Evolutionary conservation across 345 rosid species (phyloP).

Genomic region (Murraya koenigii): DNA sequence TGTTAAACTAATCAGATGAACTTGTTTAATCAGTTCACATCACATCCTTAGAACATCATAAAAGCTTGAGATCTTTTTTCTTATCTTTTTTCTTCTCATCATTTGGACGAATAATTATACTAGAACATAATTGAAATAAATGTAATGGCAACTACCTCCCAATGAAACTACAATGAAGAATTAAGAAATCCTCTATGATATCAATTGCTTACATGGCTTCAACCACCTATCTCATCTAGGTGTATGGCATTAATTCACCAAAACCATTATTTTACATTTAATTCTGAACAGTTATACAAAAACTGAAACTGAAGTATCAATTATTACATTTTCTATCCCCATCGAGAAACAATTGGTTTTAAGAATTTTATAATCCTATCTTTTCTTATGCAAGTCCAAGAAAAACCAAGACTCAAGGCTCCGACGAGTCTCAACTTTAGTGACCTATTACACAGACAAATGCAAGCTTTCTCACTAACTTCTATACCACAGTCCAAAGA

Average conservation of each 20-base stretch:
- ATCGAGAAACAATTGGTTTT: not conserved
- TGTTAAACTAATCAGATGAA: not conserved
- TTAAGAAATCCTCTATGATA: not conserved
- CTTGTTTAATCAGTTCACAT: not conserved
- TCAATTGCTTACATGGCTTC: not conserved
- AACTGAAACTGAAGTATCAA: not conserved
- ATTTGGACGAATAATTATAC: not conserved
- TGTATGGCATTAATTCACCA: not conserved
- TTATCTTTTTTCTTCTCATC: no score
- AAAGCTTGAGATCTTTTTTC: no score
- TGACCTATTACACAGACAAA: not conserved
- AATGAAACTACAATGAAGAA: not conserved
- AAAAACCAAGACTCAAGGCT: not conserved
- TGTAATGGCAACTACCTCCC: not conserved
- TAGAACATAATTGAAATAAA: not conserved
- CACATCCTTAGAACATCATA: not conserved
- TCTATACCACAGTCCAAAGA: not conserved
- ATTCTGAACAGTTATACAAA: not conserved
- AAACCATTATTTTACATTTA: not conserved
- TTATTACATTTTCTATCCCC: not conserved
- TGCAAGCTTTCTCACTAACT: not conserved
- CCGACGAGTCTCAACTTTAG: not conserved
- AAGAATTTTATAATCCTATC: not conserved
- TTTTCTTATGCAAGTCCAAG: not conserved
- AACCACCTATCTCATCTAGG: not conserved